Conservation (phyloP, 495 filamentous ascomycete species). For the Penicillium coprophilum region DNA sequence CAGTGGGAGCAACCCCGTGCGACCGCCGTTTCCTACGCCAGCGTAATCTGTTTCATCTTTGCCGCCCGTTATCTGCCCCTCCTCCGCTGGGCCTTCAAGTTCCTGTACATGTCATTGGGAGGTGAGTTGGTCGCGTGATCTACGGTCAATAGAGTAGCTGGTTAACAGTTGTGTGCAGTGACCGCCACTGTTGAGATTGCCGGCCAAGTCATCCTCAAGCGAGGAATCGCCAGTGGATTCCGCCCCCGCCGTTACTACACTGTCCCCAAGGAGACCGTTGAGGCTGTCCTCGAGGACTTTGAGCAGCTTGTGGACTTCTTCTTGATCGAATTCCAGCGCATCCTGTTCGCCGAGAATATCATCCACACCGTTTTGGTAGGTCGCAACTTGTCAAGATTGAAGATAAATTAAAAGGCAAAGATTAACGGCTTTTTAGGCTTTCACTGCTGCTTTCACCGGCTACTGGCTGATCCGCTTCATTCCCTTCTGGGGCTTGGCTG, state of each 20-base stretch:
- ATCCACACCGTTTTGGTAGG: constrained; percentile 76
- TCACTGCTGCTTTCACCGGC: constrained; percentile 74
- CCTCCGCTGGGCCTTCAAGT: constrained; percentile 84
- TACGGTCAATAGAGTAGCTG: constrained; percentile 1
- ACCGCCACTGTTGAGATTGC: constrained; percentile 75
- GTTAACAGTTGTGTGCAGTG: constrained; percentile 39
- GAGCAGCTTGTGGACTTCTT: constrained; percentile 97
- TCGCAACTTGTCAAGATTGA: constrained; percentile 10
- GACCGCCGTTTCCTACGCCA: constrained; percentile 78
- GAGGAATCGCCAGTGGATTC: constrained; percentile 80
- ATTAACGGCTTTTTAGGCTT: constrained; percentile 56
- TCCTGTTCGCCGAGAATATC: constrained; percentile 93
- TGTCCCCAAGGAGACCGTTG: constrained; percentile 78
- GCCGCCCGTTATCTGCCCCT: constrained; percentile 86
- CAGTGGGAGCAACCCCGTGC: constrained; percentile 74
- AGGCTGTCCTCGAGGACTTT: constrained; percentile 75
- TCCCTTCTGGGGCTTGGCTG: constrained; percentile 86
- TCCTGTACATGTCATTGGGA: constrained; percentile 67
- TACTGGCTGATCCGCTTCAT: constrained; percentile 94
- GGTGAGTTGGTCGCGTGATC: constrained; percentile 47
- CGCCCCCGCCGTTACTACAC: constrained; percentile 92
- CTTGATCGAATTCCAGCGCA: constrained; percentile 91
- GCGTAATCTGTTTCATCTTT: constrained; percentile 77
- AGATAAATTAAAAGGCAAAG: constrained; percentile 17
- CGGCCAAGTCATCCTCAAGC: constrained; percentile 72